Evolutionary conservation across 2,329 filamentous ascomycete species (phyloP).

Genomic region (Xylariaceae sp.): DNA sequence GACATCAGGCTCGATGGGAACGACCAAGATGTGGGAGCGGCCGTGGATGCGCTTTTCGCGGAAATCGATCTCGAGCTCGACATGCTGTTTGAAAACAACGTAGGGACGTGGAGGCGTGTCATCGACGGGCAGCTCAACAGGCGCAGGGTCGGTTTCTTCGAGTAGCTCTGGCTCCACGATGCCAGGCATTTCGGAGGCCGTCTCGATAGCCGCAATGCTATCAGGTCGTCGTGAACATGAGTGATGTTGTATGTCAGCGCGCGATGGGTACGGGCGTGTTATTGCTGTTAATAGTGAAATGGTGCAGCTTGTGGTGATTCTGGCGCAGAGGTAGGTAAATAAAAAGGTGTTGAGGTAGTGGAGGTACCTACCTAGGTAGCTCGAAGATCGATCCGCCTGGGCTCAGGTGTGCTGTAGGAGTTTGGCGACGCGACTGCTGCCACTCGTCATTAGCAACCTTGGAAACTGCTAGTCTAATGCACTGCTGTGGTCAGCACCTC

Average conservation of each 20-base stretch:
- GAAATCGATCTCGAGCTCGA: conserved; percentile 91
- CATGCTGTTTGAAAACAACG: conserved; percentile 79
- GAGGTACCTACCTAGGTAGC: too few relatives aligned
- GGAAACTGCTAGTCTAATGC: too few relatives aligned
- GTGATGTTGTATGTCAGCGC: not conserved
- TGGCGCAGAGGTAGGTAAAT: not conserved
- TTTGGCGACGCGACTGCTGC: conserved; percentile 20
- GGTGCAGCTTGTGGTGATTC: not conserved
- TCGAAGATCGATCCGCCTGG: too few relatives aligned
- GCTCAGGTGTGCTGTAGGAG: too few relatives aligned
- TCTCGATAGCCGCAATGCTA: conserved; percentile 32
- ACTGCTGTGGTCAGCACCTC: too few relatives aligned
- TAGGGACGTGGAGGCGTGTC: conserved; percentile 48
- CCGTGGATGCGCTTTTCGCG: conserved; percentile 75
- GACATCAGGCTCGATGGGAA: conserved; percentile 61
- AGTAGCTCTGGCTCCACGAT: conserved; percentile 39
- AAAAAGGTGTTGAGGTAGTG: conserved; percentile 6
- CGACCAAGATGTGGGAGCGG: conserved; percentile 81
- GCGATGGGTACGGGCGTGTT: not conserved
- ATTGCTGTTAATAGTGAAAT: not conserved
- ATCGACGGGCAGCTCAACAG: conserved; percentile 42
- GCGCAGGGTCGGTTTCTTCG: conserved; percentile 35
- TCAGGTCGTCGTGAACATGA: conserved; percentile 34
- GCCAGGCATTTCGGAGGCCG: conserved; percentile 42
- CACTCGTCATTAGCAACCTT: too few relatives aligned